Conservation (phyloP, 2,329 filamentous ascomycete genomes). For the Scopulariopsis brevicaulis region DNA sequence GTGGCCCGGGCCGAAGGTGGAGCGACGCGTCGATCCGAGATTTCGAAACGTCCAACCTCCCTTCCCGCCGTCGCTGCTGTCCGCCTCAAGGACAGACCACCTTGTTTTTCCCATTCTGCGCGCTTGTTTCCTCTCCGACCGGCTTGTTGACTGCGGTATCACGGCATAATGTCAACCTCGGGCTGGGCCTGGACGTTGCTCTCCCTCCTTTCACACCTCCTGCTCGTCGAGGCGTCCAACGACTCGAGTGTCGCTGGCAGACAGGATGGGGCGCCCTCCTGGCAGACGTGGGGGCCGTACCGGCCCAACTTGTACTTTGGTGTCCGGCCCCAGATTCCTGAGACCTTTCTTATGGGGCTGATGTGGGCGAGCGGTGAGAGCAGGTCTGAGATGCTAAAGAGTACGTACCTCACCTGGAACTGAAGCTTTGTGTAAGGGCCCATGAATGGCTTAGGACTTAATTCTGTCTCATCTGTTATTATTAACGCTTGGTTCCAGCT, state of each 20-base stretch:
- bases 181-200: neutral
- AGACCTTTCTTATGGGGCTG: constrained; percentile 71
- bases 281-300: constrained; percentile 71
- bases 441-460: too few species aligned
- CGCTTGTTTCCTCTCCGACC: too few species aligned
- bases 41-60: too few species aligned
- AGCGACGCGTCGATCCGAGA: too few species aligned
- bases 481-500: constrained; percentile 44
- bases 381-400: constrained; percentile 62
- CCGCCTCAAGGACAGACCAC: too few species aligned
- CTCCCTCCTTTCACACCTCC: neutral
- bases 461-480: too few species aligned
- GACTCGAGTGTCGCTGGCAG: neutral
- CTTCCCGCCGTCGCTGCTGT: too few species aligned
- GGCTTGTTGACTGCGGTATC: too few species aligned
- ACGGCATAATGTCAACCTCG: neutral
- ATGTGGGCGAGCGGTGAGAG: constrained; percentile 83
- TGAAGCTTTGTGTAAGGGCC: too few species aligned
- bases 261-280: neutral
- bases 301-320: constrained; percentile 92
- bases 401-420: constrained; percentile 50
- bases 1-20: too few species aligned
- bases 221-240: neutral
- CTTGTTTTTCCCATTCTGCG: too few species aligned
- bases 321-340: constrained; percentile 67